Evolutionary conservation across 2,329 filamentous ascomycete species (phyloP), one percentile per base, ranked within the genome.

Genomic region (Botrytis pseudocinerea): DNA sequence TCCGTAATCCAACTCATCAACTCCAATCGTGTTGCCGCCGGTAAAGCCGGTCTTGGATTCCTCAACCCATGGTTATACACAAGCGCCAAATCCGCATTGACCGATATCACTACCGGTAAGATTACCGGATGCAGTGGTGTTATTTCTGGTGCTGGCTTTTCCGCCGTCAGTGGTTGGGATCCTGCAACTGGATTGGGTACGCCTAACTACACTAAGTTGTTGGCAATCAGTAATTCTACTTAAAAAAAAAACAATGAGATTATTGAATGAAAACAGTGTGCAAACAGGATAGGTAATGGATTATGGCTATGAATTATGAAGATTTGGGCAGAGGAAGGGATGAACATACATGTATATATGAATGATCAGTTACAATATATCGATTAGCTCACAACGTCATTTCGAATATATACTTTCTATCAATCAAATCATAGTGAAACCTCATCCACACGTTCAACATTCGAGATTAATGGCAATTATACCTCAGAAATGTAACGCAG

Each of bases 1-100:
- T 87, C 85, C 46, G 83, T 92, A 70, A 84, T 92, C 59, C 83
- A 87, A 7, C 83, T 92, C 5, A 81, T 92, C 65, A 92, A 92
- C 76, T 89, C 90, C 75, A 88, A 87, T 0, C 82, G 89, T 22
- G 79, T 91, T 22, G 82, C 85, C 0, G 82, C 82, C 32, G 87
- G 87, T 3, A 85, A 86, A 79, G 76, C 78, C 12, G 78, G 81
- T 0, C 77, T 85, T 5, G 83, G 84, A 2, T 85, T 84, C 77
- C 77, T 85, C 76, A 85, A 85, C 76, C 84, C 84, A 10, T 84
- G 82, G 83, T 70, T 85, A 54, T 85, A 85, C 75, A 76, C 77
- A 28, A 78, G 73, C 62, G 80, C 77, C 25, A 79, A 77, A 38
- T 78, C 79, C 40, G 86, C 82, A 0, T 77, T 85, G 48, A 84